These are phyloP conservation scores for Elongisporangium senticosum DNA, from an alignment of 352 stramenopile species.

Conservation along the genomic window DNA sequence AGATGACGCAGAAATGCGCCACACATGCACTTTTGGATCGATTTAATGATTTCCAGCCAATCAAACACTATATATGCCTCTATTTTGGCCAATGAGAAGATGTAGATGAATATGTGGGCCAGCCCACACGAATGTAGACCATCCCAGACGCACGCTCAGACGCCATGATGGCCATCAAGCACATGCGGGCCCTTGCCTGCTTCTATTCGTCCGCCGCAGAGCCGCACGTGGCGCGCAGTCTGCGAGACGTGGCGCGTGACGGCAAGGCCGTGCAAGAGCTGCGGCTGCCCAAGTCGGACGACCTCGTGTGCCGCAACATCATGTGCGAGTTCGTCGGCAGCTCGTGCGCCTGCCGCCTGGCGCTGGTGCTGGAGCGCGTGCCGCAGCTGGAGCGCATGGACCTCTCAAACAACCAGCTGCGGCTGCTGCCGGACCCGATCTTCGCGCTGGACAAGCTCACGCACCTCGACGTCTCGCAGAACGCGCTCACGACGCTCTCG, in stretches of 20 bases:
- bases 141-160: not conserved
- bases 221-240: slow-evolving; percentile 22
- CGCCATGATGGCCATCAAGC: not conserved
- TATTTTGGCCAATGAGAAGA: not conserved
- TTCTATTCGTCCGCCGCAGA: not conserved
- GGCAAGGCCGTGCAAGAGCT: slow-evolving; percentile 47
- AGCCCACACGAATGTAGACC: not conserved
- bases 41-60: not conserved
- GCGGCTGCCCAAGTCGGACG: slow-evolving; percentile 64
- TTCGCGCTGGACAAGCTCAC: slow-evolving; percentile 60
- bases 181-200: not conserved
- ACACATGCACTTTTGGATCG: not conserved
- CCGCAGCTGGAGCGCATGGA: slow-evolving; percentile 62
- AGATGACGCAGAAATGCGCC: not conserved
- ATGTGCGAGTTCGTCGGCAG: slow-evolving; percentile 90
- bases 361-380: slow-evolving; percentile 69
- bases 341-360: slow-evolving; percentile 80
- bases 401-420: slow-evolving; percentile 74
- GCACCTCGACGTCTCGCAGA: slow-evolving; percentile 60
- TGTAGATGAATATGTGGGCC: not conserved
- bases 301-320: slow-evolving; percentile 88
- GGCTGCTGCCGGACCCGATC: slow-evolving; percentile 64
- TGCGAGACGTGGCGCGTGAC: slow-evolving; percentile 63
- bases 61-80: not conserved
- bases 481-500: slow-evolving; percentile 51